phyloP scores from a whole-genome alignment of 176 grass and related monocot genomes.

The Leersia perrieri region DNA sequence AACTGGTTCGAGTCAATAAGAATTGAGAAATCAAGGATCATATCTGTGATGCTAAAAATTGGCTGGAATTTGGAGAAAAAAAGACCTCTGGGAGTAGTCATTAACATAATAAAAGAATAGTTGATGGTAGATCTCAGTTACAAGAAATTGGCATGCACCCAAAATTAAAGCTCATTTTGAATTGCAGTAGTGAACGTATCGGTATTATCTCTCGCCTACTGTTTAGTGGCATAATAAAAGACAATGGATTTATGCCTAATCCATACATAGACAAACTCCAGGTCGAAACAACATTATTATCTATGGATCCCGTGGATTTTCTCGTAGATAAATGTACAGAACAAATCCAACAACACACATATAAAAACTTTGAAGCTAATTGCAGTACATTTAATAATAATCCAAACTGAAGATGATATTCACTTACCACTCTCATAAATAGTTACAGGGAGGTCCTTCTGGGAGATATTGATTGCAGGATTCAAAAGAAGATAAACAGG shows the following conservation, averaged over 20 bases:
- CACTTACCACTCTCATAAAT: slow-evolving; percentile 90
- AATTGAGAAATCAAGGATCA: slow-evolving; percentile 20
- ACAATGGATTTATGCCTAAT: no score
- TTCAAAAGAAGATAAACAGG: slow-evolving; percentile 97
- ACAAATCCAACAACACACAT: no score
- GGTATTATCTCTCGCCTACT: no score
- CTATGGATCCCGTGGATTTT: no score
- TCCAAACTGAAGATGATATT: slow-evolving; percentile 11
- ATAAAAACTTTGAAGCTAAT: background rate
- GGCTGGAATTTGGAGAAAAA: background rate
- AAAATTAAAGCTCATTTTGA: background rate
- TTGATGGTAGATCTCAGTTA: background rate
- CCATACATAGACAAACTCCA: no score
- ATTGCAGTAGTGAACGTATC: no score
- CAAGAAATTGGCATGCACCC: background rate
- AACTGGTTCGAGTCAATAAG: background rate
- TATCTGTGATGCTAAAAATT: background rate
- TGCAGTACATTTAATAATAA: slow-evolving; percentile 1
- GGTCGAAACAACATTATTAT: no score
- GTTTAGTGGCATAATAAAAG: no score
- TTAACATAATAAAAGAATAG: background rate
- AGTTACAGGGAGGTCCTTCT: slow-evolving; percentile 94
- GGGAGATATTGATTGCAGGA: slow-evolving; percentile 90
- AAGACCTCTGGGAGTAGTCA: background rate
- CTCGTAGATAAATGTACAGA: no score